Conservation (phyloP, 768 basidiomycete species). For the Boletellus sp. region DNA sequence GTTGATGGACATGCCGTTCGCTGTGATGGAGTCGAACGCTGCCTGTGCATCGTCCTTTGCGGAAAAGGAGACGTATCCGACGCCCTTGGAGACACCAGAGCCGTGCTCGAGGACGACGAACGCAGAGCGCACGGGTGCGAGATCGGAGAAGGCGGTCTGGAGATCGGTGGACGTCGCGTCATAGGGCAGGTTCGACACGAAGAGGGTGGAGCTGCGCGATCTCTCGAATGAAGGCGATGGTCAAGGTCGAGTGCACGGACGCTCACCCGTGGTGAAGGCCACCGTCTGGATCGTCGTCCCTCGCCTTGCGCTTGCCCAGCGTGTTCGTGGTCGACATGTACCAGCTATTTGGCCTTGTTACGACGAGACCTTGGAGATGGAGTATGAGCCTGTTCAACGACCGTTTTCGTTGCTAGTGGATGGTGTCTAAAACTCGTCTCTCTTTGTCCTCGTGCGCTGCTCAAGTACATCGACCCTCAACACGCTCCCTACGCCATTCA, state of each 20-base stretch:
- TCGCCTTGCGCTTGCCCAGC: constrained; percentile 29
- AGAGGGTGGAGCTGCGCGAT: constrained; percentile 68
- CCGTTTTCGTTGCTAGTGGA: too few species aligned
- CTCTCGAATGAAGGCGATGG: not conserved
- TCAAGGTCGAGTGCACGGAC: too few species aligned
- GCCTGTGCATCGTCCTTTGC: constrained; percentile 83
- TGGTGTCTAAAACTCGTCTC: constrained; percentile 29
- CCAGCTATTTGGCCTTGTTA: too few species aligned
- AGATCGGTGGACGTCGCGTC: constrained; percentile 87
- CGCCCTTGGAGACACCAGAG: constrained; percentile 81
- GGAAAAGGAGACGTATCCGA: constrained; percentile 94
- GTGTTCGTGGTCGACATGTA: not conserved
- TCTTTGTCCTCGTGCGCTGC: constrained; percentile 19
- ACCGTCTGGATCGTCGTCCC: constrained; percentile 13
- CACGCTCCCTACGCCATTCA: constrained; percentile 18
- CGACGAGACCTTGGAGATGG: too few species aligned
- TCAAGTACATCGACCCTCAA: constrained; percentile 24
- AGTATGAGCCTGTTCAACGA: too few species aligned
- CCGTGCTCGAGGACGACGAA: constrained; percentile 86
- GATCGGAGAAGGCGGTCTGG: constrained; percentile 89
- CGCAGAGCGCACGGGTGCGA: constrained; percentile 90
- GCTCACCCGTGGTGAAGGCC: constrained; percentile 24
- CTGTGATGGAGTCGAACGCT: constrained; percentile 60
- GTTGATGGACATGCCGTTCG: constrained; percentile 61
- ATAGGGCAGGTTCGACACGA: constrained; percentile 91